These are phyloP conservation scores for Candida vartiovaarae DNA, from an alignment of 805 yeast species.

Conservation along the genomic window DNA sequence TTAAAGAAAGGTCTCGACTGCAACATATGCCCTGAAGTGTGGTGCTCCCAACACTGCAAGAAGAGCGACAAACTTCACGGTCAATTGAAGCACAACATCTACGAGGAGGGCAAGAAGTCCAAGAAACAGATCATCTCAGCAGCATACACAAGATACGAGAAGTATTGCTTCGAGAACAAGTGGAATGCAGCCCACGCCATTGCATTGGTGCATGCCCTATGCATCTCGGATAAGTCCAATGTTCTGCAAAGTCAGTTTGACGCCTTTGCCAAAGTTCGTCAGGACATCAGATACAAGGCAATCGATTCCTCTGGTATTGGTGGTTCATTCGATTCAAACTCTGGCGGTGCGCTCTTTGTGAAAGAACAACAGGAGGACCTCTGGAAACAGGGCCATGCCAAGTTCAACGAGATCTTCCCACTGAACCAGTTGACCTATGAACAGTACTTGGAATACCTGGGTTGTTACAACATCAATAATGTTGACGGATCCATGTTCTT, in stretches of 20 bases:
- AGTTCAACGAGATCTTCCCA: conserved; percentile 44
- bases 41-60: conserved; percentile 67
- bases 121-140: conserved; percentile 33
- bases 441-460: conserved; percentile 54
- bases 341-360: conserved; percentile 47
- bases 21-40: conserved; percentile 52
- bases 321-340: conserved; percentile 35
- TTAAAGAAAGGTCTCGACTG: conserved; percentile 53
- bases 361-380: conserved; percentile 48
- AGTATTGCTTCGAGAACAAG: conserved; percentile 54
- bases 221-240: conserved; percentile 35
- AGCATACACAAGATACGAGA: conserved; percentile 50
- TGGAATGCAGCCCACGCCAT: conserved; percentile 67
- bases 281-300: conserved; percentile 54
- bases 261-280: conserved; percentile 65
- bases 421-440: conserved; percentile 34
- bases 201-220: conserved; percentile 46
- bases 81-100: conserved; percentile 47
- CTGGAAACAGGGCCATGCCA: conserved; percentile 52
- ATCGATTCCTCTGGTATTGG: conserved; percentile 42
- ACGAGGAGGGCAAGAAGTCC: conserved; percentile 28
- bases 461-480: conserved; percentile 70
- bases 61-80: conserved; percentile 46
- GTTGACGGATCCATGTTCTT: conserved; percentile 55
- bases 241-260: conserved; percentile 38